Conservation (phyloP, 495 filamentous ascomycete species). For the Xylona heveae region DNA sequence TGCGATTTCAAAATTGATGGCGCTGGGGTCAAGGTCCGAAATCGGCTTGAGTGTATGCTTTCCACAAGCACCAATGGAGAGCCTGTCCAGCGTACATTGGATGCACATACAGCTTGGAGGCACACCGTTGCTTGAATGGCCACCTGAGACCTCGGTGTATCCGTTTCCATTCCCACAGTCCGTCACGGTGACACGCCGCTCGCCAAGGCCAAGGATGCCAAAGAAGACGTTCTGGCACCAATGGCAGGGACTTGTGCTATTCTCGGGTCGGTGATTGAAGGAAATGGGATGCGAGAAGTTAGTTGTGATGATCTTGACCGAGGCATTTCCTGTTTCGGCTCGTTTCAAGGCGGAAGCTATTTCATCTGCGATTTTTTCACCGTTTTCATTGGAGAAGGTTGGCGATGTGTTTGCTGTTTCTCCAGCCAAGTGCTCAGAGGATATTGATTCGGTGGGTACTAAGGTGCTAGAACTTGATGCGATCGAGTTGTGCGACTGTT, state of each 20-base stretch:
- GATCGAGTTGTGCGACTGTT: not conserved
- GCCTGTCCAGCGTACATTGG: conserved; percentile 15
- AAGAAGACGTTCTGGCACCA: conserved; percentile 18
- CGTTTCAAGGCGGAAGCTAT: conserved; percentile 1
- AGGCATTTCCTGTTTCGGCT: not conserved
- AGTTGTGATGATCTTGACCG: conserved; percentile 11
- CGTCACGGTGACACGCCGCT: conserved; percentile 11
- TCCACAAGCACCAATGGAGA: conserved; percentile 15
- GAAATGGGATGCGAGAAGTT: conserved; percentile 18
- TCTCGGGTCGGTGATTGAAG: conserved; percentile 14
- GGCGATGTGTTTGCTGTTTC: not conserved
- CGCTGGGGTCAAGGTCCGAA: conserved; percentile 4
- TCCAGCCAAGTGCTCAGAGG: not conserved
- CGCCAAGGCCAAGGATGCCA: conserved; percentile 18
- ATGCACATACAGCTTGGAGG: conserved; percentile 19
- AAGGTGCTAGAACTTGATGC: not conserved
- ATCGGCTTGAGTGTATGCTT: conserved; percentile 14
- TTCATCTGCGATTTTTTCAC: not conserved
- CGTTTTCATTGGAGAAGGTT: not conserved
- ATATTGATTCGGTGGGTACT: not conserved
- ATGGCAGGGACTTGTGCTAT: conserved; percentile 13
- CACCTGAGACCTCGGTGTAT: conserved; percentile 14
- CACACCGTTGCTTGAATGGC: conserved; percentile 13
- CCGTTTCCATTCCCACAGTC: conserved; percentile 12
- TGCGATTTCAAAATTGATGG: conserved; percentile 11